Evolutionary conservation across 2,329 filamentous ascomycete species (phyloP).

Genomic region (Colletotrichum trifolii): DNA sequence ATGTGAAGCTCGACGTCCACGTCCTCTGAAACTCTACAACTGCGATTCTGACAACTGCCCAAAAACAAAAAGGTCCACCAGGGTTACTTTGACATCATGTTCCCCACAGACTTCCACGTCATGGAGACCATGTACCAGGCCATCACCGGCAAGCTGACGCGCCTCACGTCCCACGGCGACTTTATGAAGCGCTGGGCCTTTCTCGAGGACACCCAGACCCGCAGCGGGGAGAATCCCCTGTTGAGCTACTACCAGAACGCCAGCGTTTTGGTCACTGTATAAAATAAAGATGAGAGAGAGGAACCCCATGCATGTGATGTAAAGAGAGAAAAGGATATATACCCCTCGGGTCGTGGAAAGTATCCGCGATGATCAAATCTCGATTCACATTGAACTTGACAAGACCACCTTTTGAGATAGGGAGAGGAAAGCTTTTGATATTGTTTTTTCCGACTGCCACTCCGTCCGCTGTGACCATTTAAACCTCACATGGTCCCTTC

Average conservation of each 20-base stretch:
- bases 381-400: not conserved
- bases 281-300: slow-evolving; percentile 39
- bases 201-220: slow-evolving; percentile 87
- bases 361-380: slow-evolving; percentile 1
- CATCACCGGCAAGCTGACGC: slow-evolving; percentile 90
- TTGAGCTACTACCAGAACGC: slow-evolving; percentile 96
- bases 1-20: slow-evolving; percentile 48
- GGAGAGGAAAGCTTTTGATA: slow-evolving; percentile 27
- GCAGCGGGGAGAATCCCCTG: slow-evolving; percentile 92
- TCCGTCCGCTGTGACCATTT: slow-evolving; percentile 6
- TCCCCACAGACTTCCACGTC: slow-evolving; percentile 93
- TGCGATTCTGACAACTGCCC: slow-evolving; percentile 14
- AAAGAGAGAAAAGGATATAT: slow-evolving; percentile 26
- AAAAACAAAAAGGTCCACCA: slow-evolving; percentile 79
- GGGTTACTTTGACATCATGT: slow-evolving; percentile 98
- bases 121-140: slow-evolving; percentile 93
- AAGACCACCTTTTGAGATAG: too few species aligned
- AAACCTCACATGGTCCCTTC: slow-evolving; percentile 4
- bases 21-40: slow-evolving; percentile 14
- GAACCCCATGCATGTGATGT: not conserved
- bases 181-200: slow-evolving; percentile 93
- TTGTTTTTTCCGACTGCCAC: slow-evolving; percentile 8
- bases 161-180: slow-evolving; percentile 86
- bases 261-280: slow-evolving; percentile 89
- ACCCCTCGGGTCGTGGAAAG: slow-evolving; percentile 18